phyloP scores from a whole-genome alignment of 1,284 basidiomycete genomes.

The Uromyces viciae-fabae region DNA sequence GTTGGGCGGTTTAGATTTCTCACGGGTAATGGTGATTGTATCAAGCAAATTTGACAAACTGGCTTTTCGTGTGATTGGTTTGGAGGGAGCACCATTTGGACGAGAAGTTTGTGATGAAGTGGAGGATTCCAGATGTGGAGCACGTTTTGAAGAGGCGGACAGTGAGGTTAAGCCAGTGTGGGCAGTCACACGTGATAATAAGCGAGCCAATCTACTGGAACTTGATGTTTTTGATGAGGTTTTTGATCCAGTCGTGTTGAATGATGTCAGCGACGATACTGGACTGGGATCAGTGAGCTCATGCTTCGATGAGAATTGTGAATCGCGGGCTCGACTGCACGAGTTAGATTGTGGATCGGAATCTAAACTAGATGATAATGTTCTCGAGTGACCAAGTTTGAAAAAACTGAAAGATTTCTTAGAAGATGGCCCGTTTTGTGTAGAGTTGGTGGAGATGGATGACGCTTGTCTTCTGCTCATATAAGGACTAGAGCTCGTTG shows the following conservation, averaged over 20 bases:
- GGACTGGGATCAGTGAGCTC: slow-evolving; percentile 26
- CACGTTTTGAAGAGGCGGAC: background rate
- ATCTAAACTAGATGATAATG: background rate
- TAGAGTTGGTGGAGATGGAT: background rate
- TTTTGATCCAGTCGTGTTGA: slow-evolving; percentile 15
- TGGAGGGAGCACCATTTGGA: background rate
- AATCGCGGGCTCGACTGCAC: too few relatives aligned
- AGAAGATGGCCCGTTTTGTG: background rate
- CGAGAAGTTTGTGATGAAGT: background rate
- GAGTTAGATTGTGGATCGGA: background rate
- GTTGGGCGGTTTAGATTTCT: slow-evolving; percentile 11
- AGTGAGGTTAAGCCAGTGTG: background rate
- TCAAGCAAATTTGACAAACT: slow-evolving; percentile 36
- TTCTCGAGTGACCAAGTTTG: background rate
- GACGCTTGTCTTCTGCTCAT: background rate
- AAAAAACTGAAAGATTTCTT: slow-evolving; percentile 12
- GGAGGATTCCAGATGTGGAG: background rate
- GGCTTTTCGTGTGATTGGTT: slow-evolving; percentile 12
- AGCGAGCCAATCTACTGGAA: slow-evolving; percentile 12
- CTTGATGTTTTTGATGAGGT: slow-evolving; percentile 26
- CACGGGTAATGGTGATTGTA: slow-evolving; percentile 12
- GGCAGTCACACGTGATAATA: slow-evolving; percentile 20
- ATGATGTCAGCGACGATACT: slow-evolving; percentile 31
- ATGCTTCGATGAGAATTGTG: background rate
- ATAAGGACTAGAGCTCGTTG: slow-evolving; percentile 8